Conservation (phyloP, 1,284 basidiomycete genomes). For the Acaromyces ingoldii region DNA sequence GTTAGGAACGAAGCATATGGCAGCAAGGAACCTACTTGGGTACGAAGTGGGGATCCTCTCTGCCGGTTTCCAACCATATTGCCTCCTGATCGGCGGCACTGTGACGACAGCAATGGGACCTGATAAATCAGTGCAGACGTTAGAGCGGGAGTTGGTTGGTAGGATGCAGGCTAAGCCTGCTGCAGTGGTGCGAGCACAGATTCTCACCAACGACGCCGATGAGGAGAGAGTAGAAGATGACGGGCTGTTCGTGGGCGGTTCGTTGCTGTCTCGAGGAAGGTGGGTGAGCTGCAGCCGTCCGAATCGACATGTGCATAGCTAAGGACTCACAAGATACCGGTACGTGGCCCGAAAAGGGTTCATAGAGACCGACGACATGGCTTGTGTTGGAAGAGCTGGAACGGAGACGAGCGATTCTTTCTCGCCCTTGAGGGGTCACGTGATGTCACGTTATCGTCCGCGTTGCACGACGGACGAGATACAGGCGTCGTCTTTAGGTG, state of each 20-base stretch:
- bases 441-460: too few relatives aligned
- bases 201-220: conserved; percentile 59
- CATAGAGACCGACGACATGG: background rate
- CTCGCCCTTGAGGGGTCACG: too few relatives aligned
- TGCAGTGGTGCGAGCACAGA: background rate
- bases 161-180: background rate
- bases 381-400: background rate
- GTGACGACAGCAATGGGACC: conserved; percentile 72
- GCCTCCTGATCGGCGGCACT: conserved; percentile 72
- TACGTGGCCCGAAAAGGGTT: conserved; percentile 39
- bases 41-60: conserved; percentile 76
- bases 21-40: conserved; percentile 63
- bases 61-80: conserved; percentile 66
- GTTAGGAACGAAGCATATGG: background rate
- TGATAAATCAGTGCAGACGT: too few relatives aligned
- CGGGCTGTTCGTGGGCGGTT: conserved; percentile 84
- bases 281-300: background rate
- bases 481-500: too few relatives aligned
- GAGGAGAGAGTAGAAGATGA: conserved; percentile 79
- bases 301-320: background rate
- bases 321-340: conserved; percentile 38
- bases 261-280: conserved; percentile 58
- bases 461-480: too few relatives aligned
- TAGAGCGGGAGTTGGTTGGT: background rate
- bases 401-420: background rate